Percentiles rank a stretch among this genome's conserved stretches.
Conservation (phyloP, 2,329 filamentous ascomycete species). For the Trichoderma gracile region DNA sequence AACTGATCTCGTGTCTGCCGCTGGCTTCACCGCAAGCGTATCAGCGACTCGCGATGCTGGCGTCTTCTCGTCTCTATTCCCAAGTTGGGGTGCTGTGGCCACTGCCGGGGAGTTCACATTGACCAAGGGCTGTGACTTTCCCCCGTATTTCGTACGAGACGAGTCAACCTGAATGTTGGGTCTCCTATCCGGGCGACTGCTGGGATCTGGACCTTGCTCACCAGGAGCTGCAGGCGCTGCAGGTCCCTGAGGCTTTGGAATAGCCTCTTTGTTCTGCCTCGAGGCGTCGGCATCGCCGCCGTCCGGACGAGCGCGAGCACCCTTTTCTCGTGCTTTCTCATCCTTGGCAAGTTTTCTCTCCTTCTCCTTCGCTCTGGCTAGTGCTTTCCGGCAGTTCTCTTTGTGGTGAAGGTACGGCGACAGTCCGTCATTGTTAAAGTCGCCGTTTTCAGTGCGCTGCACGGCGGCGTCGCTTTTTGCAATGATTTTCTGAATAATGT, state of each 20-base stretch:
- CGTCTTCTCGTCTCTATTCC: conserved; percentile 18
- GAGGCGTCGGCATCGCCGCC: conserved; percentile 1
- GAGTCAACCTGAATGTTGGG: conserved; percentile 1
- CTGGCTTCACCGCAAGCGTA: not conserved
- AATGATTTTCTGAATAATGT: conserved; percentile 28
- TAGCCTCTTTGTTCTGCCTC: not conserved
- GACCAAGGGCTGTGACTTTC: not conserved
- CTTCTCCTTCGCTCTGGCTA: conserved; percentile 15
- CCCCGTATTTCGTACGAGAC: conserved; percentile 18
- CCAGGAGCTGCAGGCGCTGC: not conserved
- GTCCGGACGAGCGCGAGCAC: conserved; percentile 6
- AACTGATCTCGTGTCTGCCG: conserved; percentile 18
- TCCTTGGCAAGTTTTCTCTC: conserved; percentile 22
- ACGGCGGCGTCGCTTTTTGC: conserved; percentile 27
- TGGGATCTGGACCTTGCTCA: not conserved
- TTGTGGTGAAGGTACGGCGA: conserved; percentile 30
- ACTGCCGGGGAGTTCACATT: conserved; percentile 3
- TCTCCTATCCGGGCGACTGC: conserved; percentile 11
- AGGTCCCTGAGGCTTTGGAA: not conserved
- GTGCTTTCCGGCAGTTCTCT: conserved; percentile 24
- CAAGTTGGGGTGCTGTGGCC: not conserved
- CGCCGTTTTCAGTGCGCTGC: conserved; percentile 1
- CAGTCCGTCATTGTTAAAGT: conserved; percentile 28
- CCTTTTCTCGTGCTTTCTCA: conserved; percentile 18
- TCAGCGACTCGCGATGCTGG: not conserved